Evolutionary conservation across 495 filamentous ascomycete genomes (phyloP).

Genomic region (Astrothelium macrocarpum): DNA sequence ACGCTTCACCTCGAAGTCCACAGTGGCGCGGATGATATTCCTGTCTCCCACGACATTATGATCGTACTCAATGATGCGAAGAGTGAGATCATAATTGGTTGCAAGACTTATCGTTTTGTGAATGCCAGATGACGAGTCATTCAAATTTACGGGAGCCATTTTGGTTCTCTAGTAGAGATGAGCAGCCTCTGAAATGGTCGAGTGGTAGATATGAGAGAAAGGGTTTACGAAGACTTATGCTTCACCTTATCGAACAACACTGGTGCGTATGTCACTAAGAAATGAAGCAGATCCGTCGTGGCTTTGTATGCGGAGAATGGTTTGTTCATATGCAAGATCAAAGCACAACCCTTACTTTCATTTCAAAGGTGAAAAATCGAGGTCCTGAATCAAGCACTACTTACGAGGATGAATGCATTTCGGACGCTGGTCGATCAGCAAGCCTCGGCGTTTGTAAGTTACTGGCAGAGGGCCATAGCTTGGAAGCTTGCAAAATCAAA

Average conservation of each 20-base stretch:
- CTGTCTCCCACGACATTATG: not conserved
- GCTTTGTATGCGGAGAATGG: too few relatives aligned
- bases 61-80: slow-evolving; percentile 16
- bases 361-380: too few relatives aligned
- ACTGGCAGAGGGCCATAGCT: not conserved
- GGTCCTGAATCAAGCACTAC: too few relatives aligned
- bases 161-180: too few relatives aligned
- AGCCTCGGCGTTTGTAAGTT: not conserved
- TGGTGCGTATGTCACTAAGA: too few relatives aligned
- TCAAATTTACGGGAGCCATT: not conserved
- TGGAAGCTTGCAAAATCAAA: not conserved
- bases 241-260: too few relatives aligned
- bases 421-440: not conserved
- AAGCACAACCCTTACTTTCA: too few relatives aligned
- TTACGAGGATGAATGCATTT: not conserved
- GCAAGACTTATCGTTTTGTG: not conserved
- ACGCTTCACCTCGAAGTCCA: slow-evolving; percentile 15
- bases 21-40: not conserved
- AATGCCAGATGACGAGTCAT: not conserved
- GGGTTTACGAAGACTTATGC: too few relatives aligned
- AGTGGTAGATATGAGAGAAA: not conserved
- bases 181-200: not conserved
- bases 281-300: too few relatives aligned
- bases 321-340: too few relatives aligned
- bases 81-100: slow-evolving; percentile 3